phyloP scores from a whole-genome alignment of 768 basidiomycete species.

The Leccinum olivaceopallidum region DNA sequence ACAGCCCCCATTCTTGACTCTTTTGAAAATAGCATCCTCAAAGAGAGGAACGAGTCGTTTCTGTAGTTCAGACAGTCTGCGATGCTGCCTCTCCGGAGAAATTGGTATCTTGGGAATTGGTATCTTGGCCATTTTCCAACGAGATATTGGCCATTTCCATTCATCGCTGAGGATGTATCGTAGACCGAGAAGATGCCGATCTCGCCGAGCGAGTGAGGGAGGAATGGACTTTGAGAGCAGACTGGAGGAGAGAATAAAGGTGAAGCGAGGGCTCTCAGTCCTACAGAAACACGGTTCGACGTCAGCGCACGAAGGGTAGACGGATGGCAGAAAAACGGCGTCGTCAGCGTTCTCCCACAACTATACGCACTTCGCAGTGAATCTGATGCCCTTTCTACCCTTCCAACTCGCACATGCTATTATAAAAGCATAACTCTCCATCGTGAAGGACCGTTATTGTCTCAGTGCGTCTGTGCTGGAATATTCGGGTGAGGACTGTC shows the following conservation, averaged over 20 bases:
- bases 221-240: constrained; percentile 71
- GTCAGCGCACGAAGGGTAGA: background rate
- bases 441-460: constrained; percentile 77
- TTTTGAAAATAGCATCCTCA: constrained; percentile 73
- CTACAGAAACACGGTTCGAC: background rate
- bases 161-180: constrained; percentile 55
- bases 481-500: constrained; percentile 85
- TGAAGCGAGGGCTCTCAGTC: constrained; percentile 23
- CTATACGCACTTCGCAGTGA: constrained; percentile 13
- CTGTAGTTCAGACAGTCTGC: background rate
- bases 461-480: constrained; percentile 87
- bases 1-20: constrained; percentile 84
- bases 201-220: constrained; percentile 76
- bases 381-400: constrained; percentile 3
- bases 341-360: background rate
- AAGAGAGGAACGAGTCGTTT: constrained; percentile 48
- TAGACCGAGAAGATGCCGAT: constrained; percentile 89
- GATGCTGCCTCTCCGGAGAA: background rate
- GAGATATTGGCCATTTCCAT: constrained; percentile 22
- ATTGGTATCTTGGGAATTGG: constrained; percentile 7
- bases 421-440: constrained; percentile 67
- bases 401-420: constrained; percentile 21
- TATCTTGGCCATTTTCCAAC: constrained; percentile 3
- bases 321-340: constrained; percentile 3
- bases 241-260: constrained; percentile 52